Base-by-base conservation (phyloP, 2,329 filamentous ascomycete species). In the Neocatenulostroma microsporum region DNA sequence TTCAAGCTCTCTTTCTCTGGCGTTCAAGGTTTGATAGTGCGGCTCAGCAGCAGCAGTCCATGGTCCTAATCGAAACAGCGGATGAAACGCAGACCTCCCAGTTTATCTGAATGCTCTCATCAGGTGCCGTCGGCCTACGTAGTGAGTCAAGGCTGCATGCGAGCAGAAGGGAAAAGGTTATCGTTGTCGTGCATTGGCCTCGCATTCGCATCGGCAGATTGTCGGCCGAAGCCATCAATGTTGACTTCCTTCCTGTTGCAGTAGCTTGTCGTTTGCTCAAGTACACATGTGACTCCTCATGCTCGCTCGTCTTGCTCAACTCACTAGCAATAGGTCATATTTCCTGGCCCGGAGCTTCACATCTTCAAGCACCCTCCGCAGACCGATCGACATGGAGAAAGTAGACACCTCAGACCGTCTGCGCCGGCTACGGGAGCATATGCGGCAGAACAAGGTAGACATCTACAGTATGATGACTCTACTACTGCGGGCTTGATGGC, bases 371-470 rank as follows among this genome's bases (percentile, higher is more conserved):
- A 17, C 26, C 21, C 37, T 46, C n/a, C 33, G 31, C 30, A 32
- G 37, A 19, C 45, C 52, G 13, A 41, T 44, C 48, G 72, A 78
- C 21, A 93, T 91, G 84, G 82, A 78, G 57, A 78, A 74, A 36
- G 80, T 94, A 49, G 71, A 91, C 63, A 95, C 88, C 23, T 78
- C 79, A 37, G 70, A 77, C 45, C 82, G 85, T 54, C 76, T 98
- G 47, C 65, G 76, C 46, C 74, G 76, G 63, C 73, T 98, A 55
- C 77, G 91, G 57, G 71, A 80, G 60, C 70, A 94, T 58, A 98
- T 98, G 91, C 80, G 77, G 64, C 74, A 88, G 62, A 74, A 82
- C 56, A 81, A 85, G 48, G 73, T 98, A 48, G 87, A 96, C 62
- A 73, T 96, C 42, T 98, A 98, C 68, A 82, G 89, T 95, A 79